A percentile compares a stretch with the other conserved stretches of the same genome.
Evolutionary conservation across 176 grass and related monocot genomes (phyloP).

Genomic region (Zea mays): Zm-B73-REFERENCE-NAM-5.0 NC_050103.1:153057501-153058000

Average conservation of each 20-base stretch:
- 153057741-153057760: constrained; percentile 65
- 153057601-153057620: neutral
- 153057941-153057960: constrained; percentile 97
- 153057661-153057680: neutral
- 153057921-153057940: constrained; percentile 84
- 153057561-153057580: neutral
- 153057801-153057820: constrained; percentile 54
- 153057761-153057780: constrained; percentile 83
- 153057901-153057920: constrained; percentile 93
- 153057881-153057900: constrained; percentile 85
- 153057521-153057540: neutral
- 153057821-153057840: constrained; percentile 62
- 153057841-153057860: constrained; percentile 29
- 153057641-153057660: neutral
- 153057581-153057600: neutral
- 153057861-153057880: constrained; percentile 54
- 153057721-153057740: neutral
- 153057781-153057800: constrained; percentile 57
- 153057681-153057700: constrained; percentile 7
- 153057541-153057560: neutral
- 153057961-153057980: constrained; percentile 94
- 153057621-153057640: too few species aligned
- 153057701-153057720: neutral
- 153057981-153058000: constrained; percentile 96
- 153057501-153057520: neutral